Evolutionary conservation across 768 basidiomycete species (phyloP).

Genomic region (Gloeopeniophorella convolvens): DNA sequence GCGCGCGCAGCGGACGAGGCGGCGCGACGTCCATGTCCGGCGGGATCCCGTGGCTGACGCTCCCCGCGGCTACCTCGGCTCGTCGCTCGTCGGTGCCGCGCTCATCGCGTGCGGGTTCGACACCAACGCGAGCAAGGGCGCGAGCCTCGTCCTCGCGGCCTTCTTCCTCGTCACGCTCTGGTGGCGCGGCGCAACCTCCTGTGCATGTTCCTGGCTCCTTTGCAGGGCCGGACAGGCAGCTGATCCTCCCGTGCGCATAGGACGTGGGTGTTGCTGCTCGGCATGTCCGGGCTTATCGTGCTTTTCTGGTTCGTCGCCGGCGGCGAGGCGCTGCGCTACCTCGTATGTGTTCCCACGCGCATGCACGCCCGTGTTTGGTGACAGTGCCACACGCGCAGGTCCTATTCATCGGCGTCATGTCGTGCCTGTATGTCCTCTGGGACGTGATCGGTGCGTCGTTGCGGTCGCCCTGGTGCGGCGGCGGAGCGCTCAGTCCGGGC

Average conservation of each 20-base stretch:
- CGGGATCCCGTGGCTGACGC: conserved; percentile 72
- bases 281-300: conserved; percentile 74
- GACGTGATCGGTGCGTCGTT: conserved; percentile 65
- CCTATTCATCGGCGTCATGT: conserved; percentile 83
- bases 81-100: conserved; percentile 78
- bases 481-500: background rate
- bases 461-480: background rate
- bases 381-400: conserved; percentile 36
- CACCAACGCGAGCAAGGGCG: conserved; percentile 83
- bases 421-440: conserved; percentile 82
- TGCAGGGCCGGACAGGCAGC: too few species aligned
- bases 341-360: conserved; percentile 40
- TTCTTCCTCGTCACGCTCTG: conserved; percentile 86
- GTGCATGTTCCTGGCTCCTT: conserved; percentile 46
- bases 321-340: conserved; percentile 67
- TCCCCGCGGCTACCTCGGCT: conserved; percentile 82
- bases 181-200: conserved; percentile 74
- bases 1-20: conserved; percentile 63
- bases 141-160: conserved; percentile 69
- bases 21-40: conserved; percentile 85
- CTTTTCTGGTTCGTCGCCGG: conserved; percentile 80
- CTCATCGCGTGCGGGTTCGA: conserved; percentile 87
- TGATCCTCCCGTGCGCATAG: conserved; percentile 31
- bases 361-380: background rate
- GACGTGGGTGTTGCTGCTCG: conserved; percentile 71